These are phyloP conservation scores for Plantago ovata DNA, from an alignment of 257 asterid species.

Conservation along the genomic window DNA sequence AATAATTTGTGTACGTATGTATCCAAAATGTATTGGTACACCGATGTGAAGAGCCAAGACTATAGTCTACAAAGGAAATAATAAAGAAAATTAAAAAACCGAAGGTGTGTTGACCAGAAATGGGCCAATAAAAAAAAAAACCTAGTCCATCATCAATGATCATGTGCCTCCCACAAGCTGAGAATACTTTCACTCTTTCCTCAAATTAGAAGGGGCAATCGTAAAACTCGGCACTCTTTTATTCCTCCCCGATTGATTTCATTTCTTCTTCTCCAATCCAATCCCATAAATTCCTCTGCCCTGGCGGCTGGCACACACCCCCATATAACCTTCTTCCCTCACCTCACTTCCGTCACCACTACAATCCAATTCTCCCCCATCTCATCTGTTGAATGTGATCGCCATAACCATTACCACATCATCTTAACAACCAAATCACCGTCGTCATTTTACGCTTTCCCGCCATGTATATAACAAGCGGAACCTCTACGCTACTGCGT, in stretches of 20 bases:
- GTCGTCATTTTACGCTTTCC: background rate
- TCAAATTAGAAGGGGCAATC: background rate
- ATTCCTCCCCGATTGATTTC: background rate
- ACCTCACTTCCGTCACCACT: background rate
- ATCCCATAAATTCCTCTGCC: background rate
- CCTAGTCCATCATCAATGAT: no score
- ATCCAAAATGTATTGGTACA: no score
- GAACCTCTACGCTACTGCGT: slow-evolving; percentile 52
- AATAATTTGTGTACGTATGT: no score
- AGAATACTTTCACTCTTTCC: background rate
- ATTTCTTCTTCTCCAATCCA: background rate
- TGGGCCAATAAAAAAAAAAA: no score
- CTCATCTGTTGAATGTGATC: slow-evolving; percentile 28
- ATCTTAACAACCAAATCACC: background rate
- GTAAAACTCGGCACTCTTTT: background rate
- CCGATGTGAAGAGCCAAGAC: no score
- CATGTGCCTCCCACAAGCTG: slow-evolving; percentile 47
- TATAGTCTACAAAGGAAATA: no score
- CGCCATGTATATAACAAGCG: slow-evolving; percentile 57
- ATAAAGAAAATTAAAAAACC: no score
- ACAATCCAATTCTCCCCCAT: slow-evolving; percentile 21
- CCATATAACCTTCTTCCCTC: slow-evolving; percentile 17
- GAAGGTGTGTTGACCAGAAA: no score
- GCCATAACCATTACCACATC: slow-evolving; percentile 7
- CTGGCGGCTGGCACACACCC: slow-evolving; percentile 38